Evolutionary conservation across 257 asterid species (phyloP).

Genomic region (Ilex aquifolium): DNA sequence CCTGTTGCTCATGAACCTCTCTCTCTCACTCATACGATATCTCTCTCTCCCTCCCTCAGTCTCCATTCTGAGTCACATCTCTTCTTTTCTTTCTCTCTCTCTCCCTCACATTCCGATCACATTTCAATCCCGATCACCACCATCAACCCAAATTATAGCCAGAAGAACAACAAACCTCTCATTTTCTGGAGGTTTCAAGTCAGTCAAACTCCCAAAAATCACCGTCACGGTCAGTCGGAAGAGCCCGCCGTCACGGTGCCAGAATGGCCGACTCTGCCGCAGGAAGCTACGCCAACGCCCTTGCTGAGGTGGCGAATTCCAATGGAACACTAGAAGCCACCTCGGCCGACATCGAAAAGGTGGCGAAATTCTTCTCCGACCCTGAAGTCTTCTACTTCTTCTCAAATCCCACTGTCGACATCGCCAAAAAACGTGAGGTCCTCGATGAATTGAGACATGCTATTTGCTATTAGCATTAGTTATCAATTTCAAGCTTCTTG

Average conservation of each 20-base stretch:
- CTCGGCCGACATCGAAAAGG: slow-evolving; percentile 53
- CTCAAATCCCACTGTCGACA: slow-evolving; percentile 43
- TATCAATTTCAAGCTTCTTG: no score
- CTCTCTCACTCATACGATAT: no score
- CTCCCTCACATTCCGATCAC: slow-evolving; percentile 42
- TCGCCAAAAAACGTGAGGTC: slow-evolving; percentile 33
- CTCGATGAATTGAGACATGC: no score
- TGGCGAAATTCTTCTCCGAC: slow-evolving; percentile 52
- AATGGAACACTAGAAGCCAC: slow-evolving; percentile 40
- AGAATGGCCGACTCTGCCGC: slow-evolving; percentile 56
- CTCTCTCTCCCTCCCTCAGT: no score
- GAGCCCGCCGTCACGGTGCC: slow-evolving; percentile 33
- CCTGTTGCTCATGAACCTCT: no score
- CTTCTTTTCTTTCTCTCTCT: no score
- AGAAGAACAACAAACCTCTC: slow-evolving; percentile 26
- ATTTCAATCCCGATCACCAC: slow-evolving; percentile 37
- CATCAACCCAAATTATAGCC: slow-evolving; percentile 28
- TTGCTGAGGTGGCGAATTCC: slow-evolving; percentile 66
- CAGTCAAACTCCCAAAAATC: slow-evolving; percentile 45
- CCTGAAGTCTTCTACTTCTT: slow-evolving; percentile 37
- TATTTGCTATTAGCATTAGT: no score
- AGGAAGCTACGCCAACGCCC: slow-evolving; percentile 58
- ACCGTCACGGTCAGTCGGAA: slow-evolving; percentile 23
- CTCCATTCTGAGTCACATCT: no score
- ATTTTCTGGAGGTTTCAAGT: slow-evolving; percentile 30